phyloP scores from a whole-genome alignment of 1,284 basidiomycete species.

The Ceratobasidium papillatum region DNA sequence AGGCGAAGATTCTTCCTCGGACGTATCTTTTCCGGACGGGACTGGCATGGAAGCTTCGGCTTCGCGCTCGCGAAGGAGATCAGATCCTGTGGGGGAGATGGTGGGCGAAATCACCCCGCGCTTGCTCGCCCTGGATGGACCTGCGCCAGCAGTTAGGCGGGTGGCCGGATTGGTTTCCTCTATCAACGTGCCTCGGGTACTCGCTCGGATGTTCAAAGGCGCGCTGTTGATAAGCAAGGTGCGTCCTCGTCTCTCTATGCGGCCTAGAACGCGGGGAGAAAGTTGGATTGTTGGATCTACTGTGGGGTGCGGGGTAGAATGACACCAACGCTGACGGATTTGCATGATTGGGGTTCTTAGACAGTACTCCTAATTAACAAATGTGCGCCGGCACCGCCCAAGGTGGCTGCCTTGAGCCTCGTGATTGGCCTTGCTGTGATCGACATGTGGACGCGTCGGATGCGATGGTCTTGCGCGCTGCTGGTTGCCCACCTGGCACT shows the following conservation, averaged over 20 bases:
- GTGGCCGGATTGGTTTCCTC: constrained; percentile 18
- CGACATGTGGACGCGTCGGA: constrained; percentile 30
- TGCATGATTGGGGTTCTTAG: constrained; percentile 4
- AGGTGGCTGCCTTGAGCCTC: constrained; percentile 22
- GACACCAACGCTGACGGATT: neutral
- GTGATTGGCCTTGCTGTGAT: constrained; percentile 33
- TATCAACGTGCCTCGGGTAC: constrained; percentile 30
- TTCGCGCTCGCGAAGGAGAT: constrained; percentile 31
- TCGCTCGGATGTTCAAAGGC: constrained; percentile 32
- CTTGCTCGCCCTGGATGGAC: constrained; percentile 35
- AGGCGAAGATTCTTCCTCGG: constrained; percentile 17
- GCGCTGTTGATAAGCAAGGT: constrained; percentile 35
- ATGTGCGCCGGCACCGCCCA: constrained; percentile 31
- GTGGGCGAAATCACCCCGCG: constrained; percentile 23
- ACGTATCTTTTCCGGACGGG: neutral
- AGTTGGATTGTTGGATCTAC: neutral
- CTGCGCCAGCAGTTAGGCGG: constrained; percentile 17
- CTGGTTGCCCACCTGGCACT: constrained; percentile 6
- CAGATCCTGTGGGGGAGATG: constrained; percentile 35
- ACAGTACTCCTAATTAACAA: constrained; percentile 31
- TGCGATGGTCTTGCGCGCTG: constrained; percentile 35
- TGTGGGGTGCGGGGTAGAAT: neutral
- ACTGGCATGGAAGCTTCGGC: constrained; percentile 7
- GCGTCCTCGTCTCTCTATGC: neutral
- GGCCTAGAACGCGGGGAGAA: neutral